phyloP scores from a whole-genome alignment of 306 rosid species.

The Sicyos edulis region DNA sequence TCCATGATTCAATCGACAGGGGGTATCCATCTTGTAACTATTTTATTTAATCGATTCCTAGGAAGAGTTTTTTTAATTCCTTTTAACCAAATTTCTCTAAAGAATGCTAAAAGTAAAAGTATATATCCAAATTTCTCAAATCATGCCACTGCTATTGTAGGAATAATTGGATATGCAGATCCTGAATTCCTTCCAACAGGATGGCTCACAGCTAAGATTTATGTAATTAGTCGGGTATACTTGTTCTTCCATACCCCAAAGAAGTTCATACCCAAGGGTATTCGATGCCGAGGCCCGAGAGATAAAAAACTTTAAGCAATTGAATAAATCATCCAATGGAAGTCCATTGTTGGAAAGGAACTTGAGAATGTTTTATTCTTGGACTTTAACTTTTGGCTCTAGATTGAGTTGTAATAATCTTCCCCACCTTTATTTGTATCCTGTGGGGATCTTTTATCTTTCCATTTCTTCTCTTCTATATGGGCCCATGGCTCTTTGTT shows the following conservation, averaged over 20 bases:
- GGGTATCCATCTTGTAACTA: not conserved
- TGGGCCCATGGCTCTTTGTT: not conserved
- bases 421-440: not conserved
- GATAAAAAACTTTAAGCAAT: not conserved
- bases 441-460: not conserved
- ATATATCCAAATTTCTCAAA: not conserved
- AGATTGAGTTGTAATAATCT: not conserved
- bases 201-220: conserved; percentile 39
- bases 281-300: not conserved
- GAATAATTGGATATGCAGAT: conserved; percentile 53
- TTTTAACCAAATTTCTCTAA: not conserved
- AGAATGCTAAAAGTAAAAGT: too few species aligned
- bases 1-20: not conserved
- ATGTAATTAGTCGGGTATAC: conserved; percentile 19
- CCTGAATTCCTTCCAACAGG: conserved; percentile 44
- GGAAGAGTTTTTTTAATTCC: not conserved
- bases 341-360: not conserved
- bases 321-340: too few species aligned
- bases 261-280: not conserved
- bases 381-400: not conserved
- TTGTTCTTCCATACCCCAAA: not conserved
- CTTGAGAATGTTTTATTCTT: not conserved
- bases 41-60: not conserved
- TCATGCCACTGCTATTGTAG: conserved; percentile 28
- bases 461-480: not conserved